Evolutionary conservation across 441 rosid species (phyloP).

Genomic region (Populus trichocarpa): DNA sequence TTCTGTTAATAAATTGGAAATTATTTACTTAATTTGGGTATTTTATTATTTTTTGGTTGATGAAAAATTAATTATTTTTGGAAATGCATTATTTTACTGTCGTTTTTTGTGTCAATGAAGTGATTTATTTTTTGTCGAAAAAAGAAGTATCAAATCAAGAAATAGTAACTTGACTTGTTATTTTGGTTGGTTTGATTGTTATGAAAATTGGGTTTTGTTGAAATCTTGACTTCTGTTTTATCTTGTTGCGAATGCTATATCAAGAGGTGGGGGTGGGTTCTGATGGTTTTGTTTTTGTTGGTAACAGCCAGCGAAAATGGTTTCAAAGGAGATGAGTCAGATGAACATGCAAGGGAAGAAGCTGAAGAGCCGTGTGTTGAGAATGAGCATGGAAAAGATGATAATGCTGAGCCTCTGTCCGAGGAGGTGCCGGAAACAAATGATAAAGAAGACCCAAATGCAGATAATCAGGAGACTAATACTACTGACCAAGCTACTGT

Average conservation of each 20-base stretch:
- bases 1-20: background rate
- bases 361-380: constrained; percentile 19
- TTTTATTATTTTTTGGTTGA: background rate
- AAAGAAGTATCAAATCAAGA: background rate
- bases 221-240: background rate
- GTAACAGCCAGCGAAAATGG: constrained; percentile 44
- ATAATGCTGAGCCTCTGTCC: constrained; percentile 1
- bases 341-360: constrained; percentile 22
- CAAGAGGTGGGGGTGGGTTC: background rate
- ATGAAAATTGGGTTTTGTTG: background rate
- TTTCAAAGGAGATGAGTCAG: constrained; percentile 26
- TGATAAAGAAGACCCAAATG: constrained; percentile 22
- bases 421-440: constrained; percentile 21
- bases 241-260: background rate
- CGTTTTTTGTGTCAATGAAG: background rate
- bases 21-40: background rate
- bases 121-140: background rate
- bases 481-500: constrained; percentile 25
- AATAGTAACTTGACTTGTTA: background rate
- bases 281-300: background rate
- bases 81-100: background rate
- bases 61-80: background rate
- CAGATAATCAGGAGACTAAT: constrained; percentile 23
- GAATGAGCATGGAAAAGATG: constrained; percentile 17
- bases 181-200: background rate